Evolutionary conservation across 805 yeast genomes (phyloP), one percentile per base, ranked within the genome.

Genomic region (Helenozyma baotianmanensis): DNA sequence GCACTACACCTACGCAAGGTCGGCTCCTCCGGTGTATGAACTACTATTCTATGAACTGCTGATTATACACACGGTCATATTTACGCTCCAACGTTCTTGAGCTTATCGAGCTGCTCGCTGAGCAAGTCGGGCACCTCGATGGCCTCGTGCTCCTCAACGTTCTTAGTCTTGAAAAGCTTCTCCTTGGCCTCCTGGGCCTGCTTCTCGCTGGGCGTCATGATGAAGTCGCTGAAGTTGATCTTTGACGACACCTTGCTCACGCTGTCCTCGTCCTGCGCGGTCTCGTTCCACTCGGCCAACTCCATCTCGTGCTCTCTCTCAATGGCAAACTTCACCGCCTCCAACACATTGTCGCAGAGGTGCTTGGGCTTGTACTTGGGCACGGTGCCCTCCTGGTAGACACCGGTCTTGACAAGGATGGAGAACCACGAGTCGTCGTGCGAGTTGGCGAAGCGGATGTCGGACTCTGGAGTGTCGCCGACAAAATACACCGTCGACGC

Each of bases 391-490:
- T 74, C 86, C 60, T 82, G 79, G 60, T 83, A 84, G 36, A 84
- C 95, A 55, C 95, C 95, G 23, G 95, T 84, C 60, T 84, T 81
- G 24, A 84, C 95, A 51, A 84, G 68, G 38, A 85, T 84, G 17
- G 94, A 83, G 60, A 72, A 78, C 95, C 95, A 84, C 19, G 87
- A 77, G 39, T 76, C 76, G 54, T 84, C 92, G 59, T 83, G 90
- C 13, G 88, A 79, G 63, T 84, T 84, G 33, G 94, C 94, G 62
- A 85, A 85, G 57, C 92, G 69, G 43, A 84, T 84, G 57, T 84
- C 95, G 6, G 89, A 80, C 61, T 84, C 94, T 13, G 95, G 95
- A 10, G 94, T 84, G 53, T 84, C 95, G 49, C 95, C 95, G 32
- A 84, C 92, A 61, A 84, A 85, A 57, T 84, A 84, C 11, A 85